A percentile compares a stretch with the other conserved stretches of the same genome.
Conservation (phyloP, 805 yeast species). For the Ogataea dorogensis region DNA sequence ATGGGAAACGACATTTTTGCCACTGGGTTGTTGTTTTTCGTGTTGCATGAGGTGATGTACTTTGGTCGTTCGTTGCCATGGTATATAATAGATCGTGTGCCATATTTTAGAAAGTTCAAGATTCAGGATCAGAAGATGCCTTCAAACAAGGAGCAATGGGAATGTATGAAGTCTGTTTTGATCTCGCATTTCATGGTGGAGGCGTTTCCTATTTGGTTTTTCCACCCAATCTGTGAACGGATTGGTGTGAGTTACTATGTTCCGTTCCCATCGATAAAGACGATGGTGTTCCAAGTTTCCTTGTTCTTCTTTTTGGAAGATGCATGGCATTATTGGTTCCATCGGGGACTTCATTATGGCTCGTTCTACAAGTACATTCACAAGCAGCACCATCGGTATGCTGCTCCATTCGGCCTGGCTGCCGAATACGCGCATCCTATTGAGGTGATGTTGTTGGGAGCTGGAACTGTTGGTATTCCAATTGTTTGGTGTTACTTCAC, state of each 20-base stretch:
- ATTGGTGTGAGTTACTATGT: slow-evolving; percentile 76
- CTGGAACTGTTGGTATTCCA: slow-evolving; percentile 97
- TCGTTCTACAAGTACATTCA: slow-evolving; percentile 89
- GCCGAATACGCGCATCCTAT: slow-evolving; percentile 98
- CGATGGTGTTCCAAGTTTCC: slow-evolving; percentile 63
- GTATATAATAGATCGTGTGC: slow-evolving; percentile 82
- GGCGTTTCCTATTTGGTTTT: slow-evolving; percentile 95
- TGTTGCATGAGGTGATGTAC: slow-evolving; percentile 83
- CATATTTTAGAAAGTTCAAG: slow-evolving; percentile 82
- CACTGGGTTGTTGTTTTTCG: slow-evolving; percentile 82
- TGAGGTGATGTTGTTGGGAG: slow-evolving; percentile 86
- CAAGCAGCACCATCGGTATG: slow-evolving; percentile 96
- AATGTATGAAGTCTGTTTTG: slow-evolving; percentile 81
- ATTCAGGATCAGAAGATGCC: slow-evolving; percentile 87
- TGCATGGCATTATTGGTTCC: slow-evolving; percentile 96
- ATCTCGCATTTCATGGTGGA: slow-evolving; percentile 88
- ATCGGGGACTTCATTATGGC: slow-evolving; percentile 85
- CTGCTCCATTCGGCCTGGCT: slow-evolving; percentile 95
- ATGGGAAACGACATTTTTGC: slow-evolving; percentile 87
- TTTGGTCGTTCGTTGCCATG: slow-evolving; percentile 93
- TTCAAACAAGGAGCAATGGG: slow-evolving; percentile 82
- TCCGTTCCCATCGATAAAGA: slow-evolving; percentile 74
- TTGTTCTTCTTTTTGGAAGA: slow-evolving; percentile 86
- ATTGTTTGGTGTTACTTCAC: slow-evolving; percentile 76
- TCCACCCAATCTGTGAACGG: slow-evolving; percentile 86